Percentiles rank a stretch among this genome's conserved stretches.
phyloP scores from a whole-genome alignment of 208 protist species.

The Spongospora subterranea region DNA sequence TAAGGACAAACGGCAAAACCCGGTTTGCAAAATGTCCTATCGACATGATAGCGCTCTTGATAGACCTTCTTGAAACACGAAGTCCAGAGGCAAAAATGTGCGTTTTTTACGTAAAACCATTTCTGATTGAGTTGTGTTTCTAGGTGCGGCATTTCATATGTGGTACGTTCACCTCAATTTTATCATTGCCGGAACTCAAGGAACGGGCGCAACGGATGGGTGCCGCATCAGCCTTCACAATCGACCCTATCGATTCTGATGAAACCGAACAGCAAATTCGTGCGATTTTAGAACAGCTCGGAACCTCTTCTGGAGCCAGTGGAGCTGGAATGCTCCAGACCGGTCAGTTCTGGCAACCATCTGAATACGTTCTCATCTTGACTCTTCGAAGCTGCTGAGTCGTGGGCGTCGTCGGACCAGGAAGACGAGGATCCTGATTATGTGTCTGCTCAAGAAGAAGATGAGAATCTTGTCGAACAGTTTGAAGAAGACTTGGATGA shows the following conservation, averaged over 20 bases:
- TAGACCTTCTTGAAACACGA: background rate
- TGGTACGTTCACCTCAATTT: constrained; percentile 30
- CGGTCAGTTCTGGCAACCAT: background rate
- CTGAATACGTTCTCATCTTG: background rate
- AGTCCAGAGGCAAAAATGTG: constrained; percentile 3
- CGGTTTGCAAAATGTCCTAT: background rate
- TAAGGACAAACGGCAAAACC: constrained; percentile 26
- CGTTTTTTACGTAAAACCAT: background rate
- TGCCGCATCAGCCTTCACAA: background rate
- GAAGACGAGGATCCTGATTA: constrained; percentile 51
- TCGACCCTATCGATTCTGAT: background rate
- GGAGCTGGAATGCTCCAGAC: background rate
- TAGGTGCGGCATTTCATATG: constrained; percentile 48
- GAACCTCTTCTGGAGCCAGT: background rate
- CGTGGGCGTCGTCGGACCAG: constrained; percentile 31
- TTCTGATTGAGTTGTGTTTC: background rate
- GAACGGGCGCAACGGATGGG: background rate
- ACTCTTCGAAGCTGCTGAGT: background rate
- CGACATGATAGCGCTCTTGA: constrained; percentile 27
- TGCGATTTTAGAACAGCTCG: constrained; percentile 7
- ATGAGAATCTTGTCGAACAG: constrained; percentile 16
- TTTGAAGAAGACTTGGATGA: constrained; percentile 26
- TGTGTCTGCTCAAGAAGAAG: constrained; percentile 23
- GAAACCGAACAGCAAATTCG: constrained; percentile 1
- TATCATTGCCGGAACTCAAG: background rate